Conservation (phyloP, 2,329 filamentous ascomycete genomes). For the Sporothrix humicola region DNA sequence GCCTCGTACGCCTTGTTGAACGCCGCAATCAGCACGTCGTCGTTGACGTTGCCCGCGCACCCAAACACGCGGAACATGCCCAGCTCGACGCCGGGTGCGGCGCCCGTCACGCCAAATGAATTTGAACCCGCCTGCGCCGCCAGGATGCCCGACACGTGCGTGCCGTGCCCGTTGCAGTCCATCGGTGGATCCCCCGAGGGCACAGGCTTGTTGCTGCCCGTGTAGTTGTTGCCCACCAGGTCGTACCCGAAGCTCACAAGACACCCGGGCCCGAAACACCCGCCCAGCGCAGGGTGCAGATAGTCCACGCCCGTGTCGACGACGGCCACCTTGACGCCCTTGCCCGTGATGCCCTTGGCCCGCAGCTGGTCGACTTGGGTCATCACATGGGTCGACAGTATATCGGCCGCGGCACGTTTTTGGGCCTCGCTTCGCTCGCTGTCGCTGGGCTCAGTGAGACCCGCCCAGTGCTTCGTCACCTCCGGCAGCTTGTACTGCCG, state of each 20-base stretch:
- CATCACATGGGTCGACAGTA: slow-evolving; percentile 59
- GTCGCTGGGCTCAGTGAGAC: slow-evolving; percentile 41
- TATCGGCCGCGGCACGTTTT: slow-evolving; percentile 45
- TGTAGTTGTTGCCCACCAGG: slow-evolving; percentile 46
- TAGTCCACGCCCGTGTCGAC: slow-evolving; percentile 54
- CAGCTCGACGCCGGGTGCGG: slow-evolving; percentile 61
- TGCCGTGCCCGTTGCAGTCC: slow-evolving; percentile 62
- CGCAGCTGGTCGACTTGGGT: slow-evolving; percentile 61
- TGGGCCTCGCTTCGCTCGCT: too few species aligned
- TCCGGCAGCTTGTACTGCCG: slow-evolving; percentile 52
- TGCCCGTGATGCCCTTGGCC: slow-evolving; percentile 55
- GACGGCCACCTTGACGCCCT: slow-evolving; percentile 59
- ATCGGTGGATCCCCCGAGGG: slow-evolving; percentile 58
- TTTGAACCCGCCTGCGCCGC: slow-evolving; percentile 59
- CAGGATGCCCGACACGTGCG: slow-evolving; percentile 67
- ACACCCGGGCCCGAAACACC: slow-evolving; percentile 41
- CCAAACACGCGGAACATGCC: slow-evolving; percentile 64
- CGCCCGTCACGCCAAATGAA: slow-evolving; percentile 59
- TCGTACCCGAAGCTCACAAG: slow-evolving; percentile 36
- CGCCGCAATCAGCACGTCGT: slow-evolving; percentile 64
- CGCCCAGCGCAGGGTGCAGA: slow-evolving; percentile 45
- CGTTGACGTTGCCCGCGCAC: slow-evolving; percentile 56
- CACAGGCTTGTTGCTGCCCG: slow-evolving; percentile 46
- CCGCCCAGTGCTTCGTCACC: slow-evolving; percentile 52
- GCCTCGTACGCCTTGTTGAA: slow-evolving; percentile 66